Evolutionary conservation across 2,329 filamentous ascomycete species (phyloP).

Genomic region (Cercospora berteroae): DNA sequence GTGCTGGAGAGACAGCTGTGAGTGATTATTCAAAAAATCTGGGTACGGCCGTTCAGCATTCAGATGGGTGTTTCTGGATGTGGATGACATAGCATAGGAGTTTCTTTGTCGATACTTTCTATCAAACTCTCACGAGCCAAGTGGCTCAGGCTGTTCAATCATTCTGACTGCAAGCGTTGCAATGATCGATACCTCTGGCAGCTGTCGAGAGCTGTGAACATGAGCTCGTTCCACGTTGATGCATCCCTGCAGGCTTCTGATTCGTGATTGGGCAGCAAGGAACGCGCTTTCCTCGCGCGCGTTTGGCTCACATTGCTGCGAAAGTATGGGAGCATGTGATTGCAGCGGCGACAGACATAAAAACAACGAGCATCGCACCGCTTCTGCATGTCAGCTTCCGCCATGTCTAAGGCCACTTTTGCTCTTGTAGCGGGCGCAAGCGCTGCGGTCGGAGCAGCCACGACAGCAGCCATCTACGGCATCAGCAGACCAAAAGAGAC

Average conservation of each 20-base stretch:
- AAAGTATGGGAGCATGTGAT: constrained; percentile 1
- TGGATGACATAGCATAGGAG: background rate
- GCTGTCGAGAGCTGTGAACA: background rate
- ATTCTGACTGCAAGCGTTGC: background rate
- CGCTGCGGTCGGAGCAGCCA: constrained; percentile 50
- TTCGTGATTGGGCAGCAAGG: background rate
- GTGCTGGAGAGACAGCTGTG: constrained; percentile 16
- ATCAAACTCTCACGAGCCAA: background rate
- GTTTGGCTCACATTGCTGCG: background rate
- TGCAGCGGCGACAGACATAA: background rate
- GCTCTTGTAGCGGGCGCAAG: constrained; percentile 50
- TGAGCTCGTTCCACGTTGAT: background rate
- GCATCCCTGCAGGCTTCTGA: background rate
- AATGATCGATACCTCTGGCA: background rate
- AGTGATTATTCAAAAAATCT: background rate
- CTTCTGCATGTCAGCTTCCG: constrained; percentile 7
- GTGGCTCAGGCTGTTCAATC: background rate
- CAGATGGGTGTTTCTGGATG: background rate
- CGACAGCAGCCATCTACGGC: constrained; percentile 49
- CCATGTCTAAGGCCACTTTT: constrained; percentile 53
- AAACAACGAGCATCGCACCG: background rate
- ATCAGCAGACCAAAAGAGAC: constrained; percentile 32
- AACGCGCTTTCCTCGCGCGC: constrained; percentile 6
- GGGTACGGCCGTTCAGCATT: constrained; percentile 1
- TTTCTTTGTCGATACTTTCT: background rate